Conservation (phyloP, 257 asterid genomes). For the Penstemon eatonii region DNA sequence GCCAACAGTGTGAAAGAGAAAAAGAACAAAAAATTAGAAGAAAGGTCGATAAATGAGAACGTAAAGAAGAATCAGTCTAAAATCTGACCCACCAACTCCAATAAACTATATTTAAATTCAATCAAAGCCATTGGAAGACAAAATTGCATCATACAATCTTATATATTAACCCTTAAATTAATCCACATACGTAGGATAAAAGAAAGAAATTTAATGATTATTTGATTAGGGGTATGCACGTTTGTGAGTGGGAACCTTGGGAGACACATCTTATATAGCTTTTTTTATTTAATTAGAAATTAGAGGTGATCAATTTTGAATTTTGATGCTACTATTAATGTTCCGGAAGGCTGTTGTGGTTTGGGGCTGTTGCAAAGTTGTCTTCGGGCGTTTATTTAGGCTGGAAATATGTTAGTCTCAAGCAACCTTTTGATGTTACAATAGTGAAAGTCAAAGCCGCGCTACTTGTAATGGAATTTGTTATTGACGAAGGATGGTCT, state of each 20-base stretch:
- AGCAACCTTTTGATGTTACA: no score
- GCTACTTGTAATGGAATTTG: no score
- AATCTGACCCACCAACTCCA: conserved; percentile 24
- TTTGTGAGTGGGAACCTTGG: conserved; percentile 19
- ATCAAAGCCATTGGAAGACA: conserved; percentile 24
- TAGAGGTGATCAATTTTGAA: no score
- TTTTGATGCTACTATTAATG: no score
- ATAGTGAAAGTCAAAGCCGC: no score
- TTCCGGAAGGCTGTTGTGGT: no score
- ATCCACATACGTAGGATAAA: background rate
- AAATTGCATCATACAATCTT: conserved; percentile 24
- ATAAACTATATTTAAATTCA: background rate
- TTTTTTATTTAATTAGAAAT: no score
- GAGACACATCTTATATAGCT: background rate
- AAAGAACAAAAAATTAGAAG: background rate
- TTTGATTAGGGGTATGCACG: conserved; percentile 27
- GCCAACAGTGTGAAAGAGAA: no score
- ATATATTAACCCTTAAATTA: conserved; percentile 15
- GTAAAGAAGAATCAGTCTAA: background rate
- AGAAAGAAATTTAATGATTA: background rate
- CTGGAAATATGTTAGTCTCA: no score
- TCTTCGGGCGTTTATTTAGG: no score
- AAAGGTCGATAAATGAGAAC: background rate
- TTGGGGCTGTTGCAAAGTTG: no score
- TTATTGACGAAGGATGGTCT: no score